phyloP scores from a whole-genome alignment of 148 eudicot genomes.

The Rhododendron molle region DNA sequence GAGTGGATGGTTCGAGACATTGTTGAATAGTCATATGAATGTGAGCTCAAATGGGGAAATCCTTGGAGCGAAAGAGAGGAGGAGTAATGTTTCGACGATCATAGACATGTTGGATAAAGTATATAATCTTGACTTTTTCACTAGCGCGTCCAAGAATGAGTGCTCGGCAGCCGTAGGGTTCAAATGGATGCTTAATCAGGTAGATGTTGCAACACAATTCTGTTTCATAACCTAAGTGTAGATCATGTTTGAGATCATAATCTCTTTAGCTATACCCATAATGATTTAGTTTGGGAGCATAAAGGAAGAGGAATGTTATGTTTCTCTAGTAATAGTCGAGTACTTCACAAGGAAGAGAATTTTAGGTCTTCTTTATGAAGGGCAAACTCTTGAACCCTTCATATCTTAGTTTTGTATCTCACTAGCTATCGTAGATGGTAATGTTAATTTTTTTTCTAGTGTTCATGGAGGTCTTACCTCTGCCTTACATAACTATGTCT shows the following conservation, averaged over 20 bases:
- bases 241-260: not conserved
- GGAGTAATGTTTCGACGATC: constrained; percentile 45
- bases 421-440: too few relatives aligned
- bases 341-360: not conserved
- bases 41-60: constrained; percentile 81
- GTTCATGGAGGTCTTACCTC: not conserved
- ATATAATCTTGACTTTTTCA: constrained; percentile 62
- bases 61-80: constrained; percentile 38
- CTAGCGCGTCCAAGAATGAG: constrained; percentile 78
- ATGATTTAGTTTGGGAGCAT: not conserved
- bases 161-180: constrained; percentile 75
- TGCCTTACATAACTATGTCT: not conserved
- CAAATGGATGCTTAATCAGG: constrained; percentile 96
- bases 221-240: not conserved
- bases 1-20: constrained; percentile 92
- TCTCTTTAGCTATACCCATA: not conserved
- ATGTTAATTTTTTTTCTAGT: not conserved
- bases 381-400: not conserved
- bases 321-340: not conserved
- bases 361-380: not conserved
- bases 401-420: not conserved
- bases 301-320: not conserved
- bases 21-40: constrained; percentile 67
- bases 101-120: constrained; percentile 44
- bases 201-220: constrained; percentile 9